A percentile compares a stretch with the other conserved stretches of the same genome.
Conservation (phyloP, 1,139 yeast genomes). For the Candida sanyaensis region DNA sequence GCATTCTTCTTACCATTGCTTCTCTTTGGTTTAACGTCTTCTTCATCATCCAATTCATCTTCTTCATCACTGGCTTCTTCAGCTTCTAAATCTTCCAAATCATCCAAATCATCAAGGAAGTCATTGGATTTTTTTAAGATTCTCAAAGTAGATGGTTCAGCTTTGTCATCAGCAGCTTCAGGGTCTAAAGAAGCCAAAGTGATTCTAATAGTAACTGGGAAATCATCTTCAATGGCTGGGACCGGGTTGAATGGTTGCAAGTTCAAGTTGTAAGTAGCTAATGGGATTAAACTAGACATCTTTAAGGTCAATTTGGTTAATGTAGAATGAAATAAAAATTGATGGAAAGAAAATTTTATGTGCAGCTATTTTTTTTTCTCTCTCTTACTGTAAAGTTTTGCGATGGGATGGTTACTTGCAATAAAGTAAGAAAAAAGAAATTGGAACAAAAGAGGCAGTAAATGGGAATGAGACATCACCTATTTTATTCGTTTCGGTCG, state of each 20-base stretch:
- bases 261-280: constrained; percentile 83
- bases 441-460: background rate
- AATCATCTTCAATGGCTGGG: constrained; percentile 82
- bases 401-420: constrained; percentile 9
- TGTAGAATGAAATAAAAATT: constrained; percentile 1
- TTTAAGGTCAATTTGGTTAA: background rate
- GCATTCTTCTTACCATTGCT: constrained; percentile 19
- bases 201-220: constrained; percentile 85
- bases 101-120: constrained; percentile 50
- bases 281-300: constrained; percentile 75
- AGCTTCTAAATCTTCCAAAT: constrained; percentile 37
- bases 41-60: constrained; percentile 49
- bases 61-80: constrained; percentile 59
- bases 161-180: constrained; percentile 75
- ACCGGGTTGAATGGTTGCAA: constrained; percentile 84
- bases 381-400: background rate
- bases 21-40: constrained; percentile 31
- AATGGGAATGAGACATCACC: background rate
- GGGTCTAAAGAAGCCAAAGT: constrained; percentile 97
- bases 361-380: background rate
- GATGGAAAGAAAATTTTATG: constrained; percentile 2
- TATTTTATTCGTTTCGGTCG: background rate
- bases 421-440: background rate
- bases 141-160: constrained; percentile 85
- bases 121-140: constrained; percentile 73